Conservation (phyloP, 2,329 filamentous ascomycete genomes). For the Sclerotinia subarctica region DNA sequence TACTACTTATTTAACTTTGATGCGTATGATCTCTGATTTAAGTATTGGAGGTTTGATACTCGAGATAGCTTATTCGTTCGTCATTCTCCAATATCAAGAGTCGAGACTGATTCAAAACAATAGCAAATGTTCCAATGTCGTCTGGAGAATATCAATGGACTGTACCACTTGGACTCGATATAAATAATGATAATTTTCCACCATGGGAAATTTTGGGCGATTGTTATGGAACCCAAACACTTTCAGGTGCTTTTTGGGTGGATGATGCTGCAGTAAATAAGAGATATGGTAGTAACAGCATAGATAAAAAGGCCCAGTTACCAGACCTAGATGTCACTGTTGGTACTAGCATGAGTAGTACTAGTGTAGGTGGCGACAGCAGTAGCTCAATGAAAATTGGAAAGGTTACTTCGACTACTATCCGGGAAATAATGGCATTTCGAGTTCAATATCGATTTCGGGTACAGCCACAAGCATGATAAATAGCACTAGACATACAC, state of each 20-base stretch:
- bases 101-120: not conserved
- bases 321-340: not conserved
- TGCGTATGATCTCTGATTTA: not conserved
- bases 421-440: not conserved
- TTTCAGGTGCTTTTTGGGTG: conserved; percentile 18
- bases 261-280: not conserved
- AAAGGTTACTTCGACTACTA: not conserved
- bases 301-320: conserved; percentile 1
- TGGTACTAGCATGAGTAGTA: not conserved
- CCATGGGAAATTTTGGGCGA: conserved; percentile 13
- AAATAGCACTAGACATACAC: not conserved
- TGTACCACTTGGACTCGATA: conserved; percentile 11
- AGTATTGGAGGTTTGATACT: not conserved
- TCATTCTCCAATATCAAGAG: not conserved
- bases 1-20: conserved; percentile 9
- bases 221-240: not conserved
- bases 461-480: not conserved
- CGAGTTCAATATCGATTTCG: not conserved
- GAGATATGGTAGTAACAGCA: not conserved
- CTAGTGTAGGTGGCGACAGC: not conserved
- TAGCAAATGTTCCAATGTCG: conserved; percentile 8
- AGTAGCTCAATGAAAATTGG: not conserved
- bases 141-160: conserved; percentile 2
- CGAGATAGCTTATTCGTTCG: conserved; percentile 14
- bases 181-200: conserved; percentile 16